These are phyloP conservation scores for Penicillium expansum DNA, from an alignment of 2,329 filamentous ascomycete species.

Conservation along the genomic window DNA sequence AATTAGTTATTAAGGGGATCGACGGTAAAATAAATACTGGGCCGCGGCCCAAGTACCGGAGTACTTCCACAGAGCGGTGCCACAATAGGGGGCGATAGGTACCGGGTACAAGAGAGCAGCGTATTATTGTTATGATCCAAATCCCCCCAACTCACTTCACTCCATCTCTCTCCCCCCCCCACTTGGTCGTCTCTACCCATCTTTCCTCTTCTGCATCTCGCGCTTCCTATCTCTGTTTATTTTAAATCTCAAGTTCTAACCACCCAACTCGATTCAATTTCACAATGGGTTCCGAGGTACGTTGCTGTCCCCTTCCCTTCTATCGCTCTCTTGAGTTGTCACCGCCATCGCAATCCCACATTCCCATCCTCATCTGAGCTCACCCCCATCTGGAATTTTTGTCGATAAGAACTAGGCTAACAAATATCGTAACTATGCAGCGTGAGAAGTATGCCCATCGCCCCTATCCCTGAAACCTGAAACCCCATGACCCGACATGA, in stretches of 20 bases:
- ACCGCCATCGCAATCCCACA: conserved; percentile 25
- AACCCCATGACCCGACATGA: conserved; percentile 19
- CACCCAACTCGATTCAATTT: conserved; percentile 20
- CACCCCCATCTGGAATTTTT: conserved; percentile 7
- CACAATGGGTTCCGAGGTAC: conserved; percentile 64
- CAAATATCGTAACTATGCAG: conserved; percentile 45
- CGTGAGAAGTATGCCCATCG: conserved; percentile 64
- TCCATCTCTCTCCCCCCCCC: conserved; percentile 22
- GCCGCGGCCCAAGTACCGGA: conserved; percentile 8
- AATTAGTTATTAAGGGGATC: conserved; percentile 6
- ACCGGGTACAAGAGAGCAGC: conserved; percentile 11
- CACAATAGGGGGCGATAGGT: conserved; percentile 6
- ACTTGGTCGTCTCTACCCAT: conserved; percentile 23
- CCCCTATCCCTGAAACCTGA: conserved; percentile 8
- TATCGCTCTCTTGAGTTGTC: conserved; percentile 34
- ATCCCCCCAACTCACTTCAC: conserved; percentile 17
- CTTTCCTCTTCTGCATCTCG: conserved; percentile 23
- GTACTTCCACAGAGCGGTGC: conserved; percentile 8
- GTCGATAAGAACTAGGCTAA: conserved; percentile 41
- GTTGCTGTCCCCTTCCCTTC: conserved; percentile 45
- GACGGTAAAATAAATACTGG: conserved; percentile 9
- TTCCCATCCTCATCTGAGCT: conserved; percentile 9
- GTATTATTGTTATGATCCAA: conserved; percentile 21
- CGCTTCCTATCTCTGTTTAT: conserved; percentile 11
- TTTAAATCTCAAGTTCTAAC: conserved; percentile 48